Evolutionary conservation across 2,329 filamentous ascomycete species (phyloP).

Genomic region (Didymosphaeria variabile): DNA sequence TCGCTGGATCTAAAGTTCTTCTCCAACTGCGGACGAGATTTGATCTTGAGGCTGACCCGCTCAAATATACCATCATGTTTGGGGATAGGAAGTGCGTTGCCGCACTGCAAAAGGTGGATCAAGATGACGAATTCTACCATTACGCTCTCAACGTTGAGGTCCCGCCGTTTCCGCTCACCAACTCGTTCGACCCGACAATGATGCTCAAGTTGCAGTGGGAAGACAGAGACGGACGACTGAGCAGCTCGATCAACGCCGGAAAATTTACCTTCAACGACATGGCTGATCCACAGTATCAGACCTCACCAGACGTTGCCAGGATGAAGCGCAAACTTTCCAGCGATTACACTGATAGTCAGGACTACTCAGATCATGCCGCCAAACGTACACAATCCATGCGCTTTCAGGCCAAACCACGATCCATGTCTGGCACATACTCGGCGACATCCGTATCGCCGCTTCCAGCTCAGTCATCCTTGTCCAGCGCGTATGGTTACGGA

Average conservation of each 20-base stretch:
- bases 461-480: conserved; percentile 48
- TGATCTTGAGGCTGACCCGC: conserved; percentile 71
- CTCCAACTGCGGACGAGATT: conserved; percentile 79
- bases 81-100: conserved; percentile 78
- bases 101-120: conserved; percentile 68
- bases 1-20: conserved; percentile 73
- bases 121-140: conserved; percentile 68
- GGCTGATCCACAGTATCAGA: conserved; percentile 41
- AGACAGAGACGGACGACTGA: conserved; percentile 61
- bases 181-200: conserved; percentile 64
- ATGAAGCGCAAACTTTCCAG: conserved; percentile 45
- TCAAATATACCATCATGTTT: conserved; percentile 73
- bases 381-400: conserved; percentile 53
- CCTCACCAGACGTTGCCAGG: conserved; percentile 36
- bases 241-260: conserved; percentile 65
- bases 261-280: conserved; percentile 68
- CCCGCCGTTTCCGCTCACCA: conserved; percentile 69
- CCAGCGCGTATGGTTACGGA: conserved; percentile 46
- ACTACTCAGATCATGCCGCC: conserved; percentile 36
- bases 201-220: conserved; percentile 69
- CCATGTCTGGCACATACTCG: conserved; percentile 43
- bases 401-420: conserved; percentile 46
- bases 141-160: conserved; percentile 78
- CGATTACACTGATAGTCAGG: conserved; percentile 38
- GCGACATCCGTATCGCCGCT: conserved; percentile 48